Conservation (phyloP, 2,329 filamentous ascomycete species). For the Ceratocystis smalleyi region DNA sequence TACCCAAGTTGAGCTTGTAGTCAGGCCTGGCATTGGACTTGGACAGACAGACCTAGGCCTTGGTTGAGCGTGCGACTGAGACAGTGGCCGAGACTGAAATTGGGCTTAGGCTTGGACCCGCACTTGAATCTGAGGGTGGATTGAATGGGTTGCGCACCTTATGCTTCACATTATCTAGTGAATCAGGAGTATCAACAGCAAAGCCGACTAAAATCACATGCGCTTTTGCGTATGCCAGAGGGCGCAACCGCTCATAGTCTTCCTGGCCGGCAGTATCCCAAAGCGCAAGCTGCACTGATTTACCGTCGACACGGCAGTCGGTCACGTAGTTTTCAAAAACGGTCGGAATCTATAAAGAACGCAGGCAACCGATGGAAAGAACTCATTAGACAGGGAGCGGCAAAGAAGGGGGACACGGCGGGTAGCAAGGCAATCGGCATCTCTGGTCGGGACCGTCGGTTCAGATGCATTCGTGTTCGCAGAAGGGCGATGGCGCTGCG, state of each 20-base stretch:
- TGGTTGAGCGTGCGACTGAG: not conserved
- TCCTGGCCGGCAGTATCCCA: slow-evolving; percentile 99
- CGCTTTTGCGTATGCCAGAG: slow-evolving; percentile 89
- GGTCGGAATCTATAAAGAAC: slow-evolving; percentile 61
- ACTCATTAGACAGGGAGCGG: not conserved
- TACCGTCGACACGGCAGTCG: slow-evolving; percentile 93
- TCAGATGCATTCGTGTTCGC: not conserved
- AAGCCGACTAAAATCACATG: slow-evolving; percentile 96
- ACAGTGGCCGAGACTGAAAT: not conserved
- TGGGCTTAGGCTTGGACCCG: not conserved
- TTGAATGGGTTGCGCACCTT: slow-evolving; percentile 45
- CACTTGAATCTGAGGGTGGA: not conserved
- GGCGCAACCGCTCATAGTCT: slow-evolving; percentile 91
- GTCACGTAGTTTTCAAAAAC: slow-evolving; percentile 99
- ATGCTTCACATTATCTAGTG: slow-evolving; percentile 92
- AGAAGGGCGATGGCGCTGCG: not conserved
- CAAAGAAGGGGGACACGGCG: not conserved
- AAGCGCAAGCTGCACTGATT: slow-evolving; percentile 91
- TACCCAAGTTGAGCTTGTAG: too few relatives aligned
- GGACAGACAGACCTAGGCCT: too few relatives aligned
- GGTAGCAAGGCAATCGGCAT: not conserved
- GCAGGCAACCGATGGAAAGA: not conserved
- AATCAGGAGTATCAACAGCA: slow-evolving; percentile 87
- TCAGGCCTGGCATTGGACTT: too few relatives aligned
- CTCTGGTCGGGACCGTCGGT: not conserved